Base-by-base conservation (phyloP, 768 basidiomycete genomes). In the Inosperma sp. region DNA sequence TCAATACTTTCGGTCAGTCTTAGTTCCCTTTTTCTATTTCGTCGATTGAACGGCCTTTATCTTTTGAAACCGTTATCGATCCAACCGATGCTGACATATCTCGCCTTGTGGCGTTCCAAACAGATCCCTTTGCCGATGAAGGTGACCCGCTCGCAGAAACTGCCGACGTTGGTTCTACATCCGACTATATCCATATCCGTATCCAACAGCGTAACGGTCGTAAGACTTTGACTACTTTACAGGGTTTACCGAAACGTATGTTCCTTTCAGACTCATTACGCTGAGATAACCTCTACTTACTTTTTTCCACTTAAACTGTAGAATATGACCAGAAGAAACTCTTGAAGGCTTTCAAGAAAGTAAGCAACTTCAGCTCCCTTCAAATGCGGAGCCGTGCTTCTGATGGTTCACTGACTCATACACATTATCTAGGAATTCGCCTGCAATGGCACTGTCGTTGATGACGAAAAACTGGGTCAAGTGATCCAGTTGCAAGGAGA, bases 401-500 rank as follows among this genome's bases (percentile, higher is more conserved):
- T 34, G 30, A 39, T 14, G 19, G 22, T 44, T 33, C 2, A 16
- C 35, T 39, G n/a, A 41, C 33, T 27, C 21, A 33, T 14, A 31
- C 27, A 30, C n/a, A 29, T 41, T 35, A 57, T 59, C 7, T 59
- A 94, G 92, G 92, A 96, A 77, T 96, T 97, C 60, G 94, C 94
- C 58, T 97, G 94, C 77, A 99, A 99, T 72, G 96, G 96, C 59
- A 94, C 88, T 44, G 81, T 99, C 60, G 89, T 96, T 58, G 89
- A 93, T 47, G 91, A 96, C 72, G 89, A 89, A 68, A 91, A 93
- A 74, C 83, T 92, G 75, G 96, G 96, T 50, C 81, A 93, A 74
- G 91, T 99, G 67, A 91, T 99, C 64, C 96, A 99, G 73, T 84
- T 99, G 57, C 96, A 98, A 68, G 96, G 96, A 55, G 96, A 99